Conservation (phyloP, 2,329 filamentous ascomycete genomes). For the Westerdykella sp. region DNA sequence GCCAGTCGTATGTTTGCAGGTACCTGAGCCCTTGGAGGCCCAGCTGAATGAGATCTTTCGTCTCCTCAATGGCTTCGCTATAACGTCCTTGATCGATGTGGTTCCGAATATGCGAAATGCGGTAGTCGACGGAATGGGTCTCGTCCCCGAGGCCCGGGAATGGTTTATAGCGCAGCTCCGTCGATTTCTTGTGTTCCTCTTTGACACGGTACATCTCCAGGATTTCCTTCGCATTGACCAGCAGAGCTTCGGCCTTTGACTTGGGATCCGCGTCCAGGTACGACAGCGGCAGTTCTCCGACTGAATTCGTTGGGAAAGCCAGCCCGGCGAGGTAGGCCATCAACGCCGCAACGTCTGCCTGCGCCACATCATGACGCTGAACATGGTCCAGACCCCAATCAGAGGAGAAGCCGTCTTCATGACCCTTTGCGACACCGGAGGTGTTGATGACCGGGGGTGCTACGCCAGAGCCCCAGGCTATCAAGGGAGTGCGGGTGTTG, state of each 20-base stretch:
- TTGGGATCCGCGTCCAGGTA: slow-evolving; percentile 67
- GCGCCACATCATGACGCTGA: slow-evolving; percentile 81
- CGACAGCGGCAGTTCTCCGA: slow-evolving; percentile 81
- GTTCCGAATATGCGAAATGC: slow-evolving; percentile 60
- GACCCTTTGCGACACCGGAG: slow-evolving; percentile 62
- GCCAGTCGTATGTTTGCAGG: slow-evolving; percentile 96
- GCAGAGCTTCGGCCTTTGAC: slow-evolving; percentile 75
- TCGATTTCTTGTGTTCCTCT: slow-evolving; percentile 72
- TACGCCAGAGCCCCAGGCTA: slow-evolving; percentile 89
- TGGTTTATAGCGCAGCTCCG: slow-evolving; percentile 69
- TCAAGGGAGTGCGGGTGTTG: slow-evolving; percentile 88
- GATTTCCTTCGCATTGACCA: slow-evolving; percentile 80
- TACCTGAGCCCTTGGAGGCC: slow-evolving; percentile 82
- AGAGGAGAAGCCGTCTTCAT: slow-evolving; percentile 78
- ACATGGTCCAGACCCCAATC: slow-evolving; percentile 82
- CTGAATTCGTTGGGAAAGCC: slow-evolving; percentile 92
- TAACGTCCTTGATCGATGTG: slow-evolving; percentile 62
- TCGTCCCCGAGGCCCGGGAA: slow-evolving; percentile 64
- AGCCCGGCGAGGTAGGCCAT: slow-evolving; percentile 90
- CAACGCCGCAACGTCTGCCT: slow-evolving; percentile 88
- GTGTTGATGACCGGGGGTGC: slow-evolving; percentile 61
- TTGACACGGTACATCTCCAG: slow-evolving; percentile 96
- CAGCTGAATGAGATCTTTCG: slow-evolving; percentile 67
- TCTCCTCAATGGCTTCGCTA: slow-evolving; percentile 73
- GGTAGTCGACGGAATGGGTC: slow-evolving; percentile 57